Evolutionary conservation across 2,329 filamentous ascomycete genomes (phyloP).

Genomic region (Aspergillus hiratsukae): DNA sequence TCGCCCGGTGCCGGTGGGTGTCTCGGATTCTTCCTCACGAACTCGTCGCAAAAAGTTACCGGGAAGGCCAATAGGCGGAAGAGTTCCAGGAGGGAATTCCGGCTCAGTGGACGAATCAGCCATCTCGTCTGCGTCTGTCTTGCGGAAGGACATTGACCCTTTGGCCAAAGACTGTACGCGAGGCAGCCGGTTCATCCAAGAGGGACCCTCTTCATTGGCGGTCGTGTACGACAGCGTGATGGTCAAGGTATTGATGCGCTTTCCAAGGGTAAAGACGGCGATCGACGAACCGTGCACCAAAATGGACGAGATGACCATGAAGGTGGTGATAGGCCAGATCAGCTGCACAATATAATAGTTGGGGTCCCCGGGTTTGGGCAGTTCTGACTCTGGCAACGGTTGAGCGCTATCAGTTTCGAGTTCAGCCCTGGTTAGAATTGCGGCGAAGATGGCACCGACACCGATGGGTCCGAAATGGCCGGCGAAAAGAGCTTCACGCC

Average conservation of each 20-base stretch:
- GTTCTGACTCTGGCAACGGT: conserved; percentile 62
- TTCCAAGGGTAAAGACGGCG: conserved; percentile 94
- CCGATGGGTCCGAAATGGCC: conserved; percentile 97
- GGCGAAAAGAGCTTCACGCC: conserved; percentile 93
- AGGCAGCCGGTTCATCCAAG: conserved; percentile 93
- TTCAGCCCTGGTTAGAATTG: conserved; percentile 89
- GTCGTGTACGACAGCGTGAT: conserved; percentile 95
- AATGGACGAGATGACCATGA: conserved; percentile 91
- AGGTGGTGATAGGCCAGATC: conserved; percentile 94
- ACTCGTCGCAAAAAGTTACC: conserved; percentile 77
- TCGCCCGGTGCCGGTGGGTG: conserved; percentile 54
- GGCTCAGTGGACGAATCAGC: conserved; percentile 56
- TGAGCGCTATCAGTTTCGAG: conserved; percentile 72
- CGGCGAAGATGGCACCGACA: conserved; percentile 92
- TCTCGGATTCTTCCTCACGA: conserved; percentile 63
- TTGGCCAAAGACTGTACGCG: conserved; percentile 77
- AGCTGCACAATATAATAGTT: conserved; percentile 71
- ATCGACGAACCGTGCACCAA: conserved; percentile 96
- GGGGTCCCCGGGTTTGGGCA: conserved; percentile 48
- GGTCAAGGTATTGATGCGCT: conserved; percentile 94
- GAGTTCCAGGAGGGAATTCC: conserved; percentile 62
- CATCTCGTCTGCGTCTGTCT: conserved; percentile 67
- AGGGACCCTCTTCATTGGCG: conserved; percentile 79
- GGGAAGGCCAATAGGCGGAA: conserved; percentile 67
- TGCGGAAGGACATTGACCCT: conserved; percentile 67